Evolutionary conservation across 1,284 basidiomycete genomes (phyloP).

Genomic region (Trametes pubescens): DNA sequence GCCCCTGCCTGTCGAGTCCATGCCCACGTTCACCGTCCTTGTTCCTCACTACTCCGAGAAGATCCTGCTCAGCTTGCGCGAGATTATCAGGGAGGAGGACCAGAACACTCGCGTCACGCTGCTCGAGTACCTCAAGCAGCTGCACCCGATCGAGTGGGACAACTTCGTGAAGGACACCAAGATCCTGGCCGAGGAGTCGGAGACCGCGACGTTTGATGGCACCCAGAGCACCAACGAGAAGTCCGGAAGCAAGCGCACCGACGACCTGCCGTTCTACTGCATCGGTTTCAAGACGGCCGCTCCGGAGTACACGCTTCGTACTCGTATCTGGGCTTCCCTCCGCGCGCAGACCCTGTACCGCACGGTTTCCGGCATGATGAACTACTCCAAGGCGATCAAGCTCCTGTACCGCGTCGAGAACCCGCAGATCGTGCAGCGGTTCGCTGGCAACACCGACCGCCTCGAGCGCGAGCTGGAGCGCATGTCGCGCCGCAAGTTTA

Average conservation of each 20-base stretch:
- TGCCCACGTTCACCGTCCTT: constrained; percentile 97
- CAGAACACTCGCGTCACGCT: constrained; percentile 95
- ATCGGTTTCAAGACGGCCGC: constrained; percentile 99
- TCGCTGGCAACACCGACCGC: constrained; percentile 96
- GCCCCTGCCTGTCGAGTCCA: constrained; percentile 92
- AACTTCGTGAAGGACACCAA: constrained; percentile 99
- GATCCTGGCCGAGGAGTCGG: constrained; percentile 94
- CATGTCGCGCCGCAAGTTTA: constrained; percentile 99
- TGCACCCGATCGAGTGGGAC: constrained; percentile 99
- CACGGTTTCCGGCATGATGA: constrained; percentile 99
- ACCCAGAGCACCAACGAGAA: constrained; percentile 80
- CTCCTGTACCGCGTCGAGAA: constrained; percentile 99
- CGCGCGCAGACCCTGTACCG: constrained; percentile 98
- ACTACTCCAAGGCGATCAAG: constrained; percentile 99
- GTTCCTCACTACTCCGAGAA: constrained; percentile 98
- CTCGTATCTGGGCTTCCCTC: constrained; percentile 99
- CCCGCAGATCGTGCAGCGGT: constrained; percentile 97
- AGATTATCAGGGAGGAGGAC: constrained; percentile 97
- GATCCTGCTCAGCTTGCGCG: constrained; percentile 91
- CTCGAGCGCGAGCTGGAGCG: constrained; percentile 96
- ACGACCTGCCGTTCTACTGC: constrained; percentile 99
- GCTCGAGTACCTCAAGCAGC: constrained; percentile 96
- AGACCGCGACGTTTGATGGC: constrained; percentile 54
- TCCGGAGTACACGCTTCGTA: constrained; percentile 98
- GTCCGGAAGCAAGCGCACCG: constrained; percentile 69